Base-by-base conservation (phyloP, 805 yeast species). In the Cyberlindnera xylosilytica region DNA sequence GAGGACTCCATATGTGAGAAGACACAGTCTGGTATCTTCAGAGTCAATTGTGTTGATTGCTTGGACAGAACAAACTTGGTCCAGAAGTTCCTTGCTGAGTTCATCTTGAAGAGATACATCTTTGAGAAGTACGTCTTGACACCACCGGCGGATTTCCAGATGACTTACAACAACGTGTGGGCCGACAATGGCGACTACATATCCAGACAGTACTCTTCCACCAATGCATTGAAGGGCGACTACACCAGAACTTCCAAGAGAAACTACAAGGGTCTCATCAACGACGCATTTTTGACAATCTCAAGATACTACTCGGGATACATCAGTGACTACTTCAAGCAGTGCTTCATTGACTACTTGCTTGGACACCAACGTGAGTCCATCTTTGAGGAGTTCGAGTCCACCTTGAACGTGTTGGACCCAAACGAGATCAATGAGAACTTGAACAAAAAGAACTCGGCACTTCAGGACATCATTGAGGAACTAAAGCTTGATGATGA, bases 121-220 rank as follows among this genome's bases (percentile, higher is more conserved):
- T 42, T 68, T 12, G 42, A 45, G 5, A 59, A 52, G 33, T 47
- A 49, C 36, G 35, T 37, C 10, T 35, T 49, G 8, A 13, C 19
- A 9, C 34, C 44, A 8, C 26, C 33, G 5, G 26, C 15, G 0
- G 23, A 30, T 9, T 66, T 60, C 46, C 60, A 45, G 30, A 42
- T 16, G 11, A 32, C 38, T 16, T 66, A 58, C 41, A 66, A 69
- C 26, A 47, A 57, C 33, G 35, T 72, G 10, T 81, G 87, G 87
- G 87, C 87, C 2, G 83, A 80, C 53, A 79, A 81, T 54, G 87
- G 86, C 1, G 86, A 81, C 53, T 78, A 74, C 17, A 75, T 81
- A 20, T 78, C 85, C 10, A 77, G 72, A 36, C 82, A 79, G 46
- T 81, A 81, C 53, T 75, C 81, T 3, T 73, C 77, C 5, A 77